Base-by-base conservation (phyloP, 495 filamentous ascomycete genomes). In the Pseudomonodictys pantanalensis region DNA sequence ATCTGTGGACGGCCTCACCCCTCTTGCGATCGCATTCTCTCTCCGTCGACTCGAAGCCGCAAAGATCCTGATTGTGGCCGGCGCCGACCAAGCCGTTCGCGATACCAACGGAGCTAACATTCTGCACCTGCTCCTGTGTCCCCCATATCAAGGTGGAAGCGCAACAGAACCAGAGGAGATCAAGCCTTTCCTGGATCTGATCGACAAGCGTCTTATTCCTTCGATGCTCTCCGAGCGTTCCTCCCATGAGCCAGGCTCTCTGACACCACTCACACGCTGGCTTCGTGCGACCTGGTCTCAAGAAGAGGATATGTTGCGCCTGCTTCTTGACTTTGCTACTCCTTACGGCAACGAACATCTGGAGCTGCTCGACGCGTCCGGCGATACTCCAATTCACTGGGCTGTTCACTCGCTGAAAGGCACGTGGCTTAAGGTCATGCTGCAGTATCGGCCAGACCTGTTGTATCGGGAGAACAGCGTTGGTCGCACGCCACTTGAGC, bases 401-500 rank as follows among this genome's bases (percentile, higher is more conserved):
- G 78, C 79, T 0, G 75, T 88, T 22, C 73, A 77, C 39, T 56
- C 60, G 20, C 60, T 65, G 22, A 63, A 72, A 0, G 61, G 69
- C 7, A 60, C 62, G 8, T 59, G 82, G 0, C 69, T 81, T 11
- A 71, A 74, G 5, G 47, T 73, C 7, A 72, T 90, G 33, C 65
- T 90, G 15, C 73, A 80, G 11, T 73, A 75, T 28, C 77, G 81
- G 12, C 81, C 83, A 1, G 76, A 75, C 32, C 73, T 89, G 0
- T 69, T 90, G 0, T 76, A 80, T 64, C 78, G 81, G 32, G 88
- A 91, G 62, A 90, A 88, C 63, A 78, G 86, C 0, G 86, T 84
- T 0, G 88, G 87, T 10, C 78, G 77, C 10, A 92, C 87, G 2
- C 83, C 87, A 0, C 70, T 77, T 20, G 87, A 92, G 52, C 76